These are phyloP conservation scores for Astrothelium macrocarpum DNA, from an alignment of 495 filamentous ascomycete genomes.

Conservation along the genomic window DNA sequence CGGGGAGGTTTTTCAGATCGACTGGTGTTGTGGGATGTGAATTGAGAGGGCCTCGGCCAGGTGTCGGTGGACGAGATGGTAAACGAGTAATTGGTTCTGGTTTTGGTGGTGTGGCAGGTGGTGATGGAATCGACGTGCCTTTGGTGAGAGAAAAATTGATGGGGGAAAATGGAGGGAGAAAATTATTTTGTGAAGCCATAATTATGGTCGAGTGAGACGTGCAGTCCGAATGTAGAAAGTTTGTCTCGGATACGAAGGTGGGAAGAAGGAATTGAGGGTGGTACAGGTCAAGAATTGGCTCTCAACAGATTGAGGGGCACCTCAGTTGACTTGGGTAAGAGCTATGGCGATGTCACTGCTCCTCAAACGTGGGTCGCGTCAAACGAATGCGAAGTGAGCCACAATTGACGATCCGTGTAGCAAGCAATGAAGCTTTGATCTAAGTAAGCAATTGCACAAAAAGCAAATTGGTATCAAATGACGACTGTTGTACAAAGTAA, in stretches of 20 bases:
- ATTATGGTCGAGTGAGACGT: background rate
- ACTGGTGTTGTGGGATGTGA: conserved; percentile 32
- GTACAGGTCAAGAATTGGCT: background rate
- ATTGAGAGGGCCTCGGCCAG: conserved; percentile 31
- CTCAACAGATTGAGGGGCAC: conserved; percentile 1
- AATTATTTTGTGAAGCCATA: conserved; percentile 1
- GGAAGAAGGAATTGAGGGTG: background rate
- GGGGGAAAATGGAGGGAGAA: conserved; percentile 14
- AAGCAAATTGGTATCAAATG: background rate
- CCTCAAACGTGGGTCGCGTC: background rate
- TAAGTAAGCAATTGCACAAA: background rate
- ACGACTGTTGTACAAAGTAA: background rate
- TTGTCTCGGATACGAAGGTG: background rate
- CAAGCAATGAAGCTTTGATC: background rate
- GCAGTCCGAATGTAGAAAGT: background rate
- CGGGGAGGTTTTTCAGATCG: conserved; percentile 1
- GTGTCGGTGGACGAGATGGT: conserved; percentile 26
- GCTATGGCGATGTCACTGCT: background rate
- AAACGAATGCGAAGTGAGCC: background rate
- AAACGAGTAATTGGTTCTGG: conserved; percentile 5
- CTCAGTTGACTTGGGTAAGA: background rate
- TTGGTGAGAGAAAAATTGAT: conserved; percentile 32
- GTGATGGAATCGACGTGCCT: conserved; percentile 31
- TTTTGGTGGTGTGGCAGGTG: conserved; percentile 25
- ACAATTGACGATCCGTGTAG: background rate